Evolutionary conservation across 139 green algal species (phyloP).

Genomic region (Chlamydomonas schloesseri): DNA sequence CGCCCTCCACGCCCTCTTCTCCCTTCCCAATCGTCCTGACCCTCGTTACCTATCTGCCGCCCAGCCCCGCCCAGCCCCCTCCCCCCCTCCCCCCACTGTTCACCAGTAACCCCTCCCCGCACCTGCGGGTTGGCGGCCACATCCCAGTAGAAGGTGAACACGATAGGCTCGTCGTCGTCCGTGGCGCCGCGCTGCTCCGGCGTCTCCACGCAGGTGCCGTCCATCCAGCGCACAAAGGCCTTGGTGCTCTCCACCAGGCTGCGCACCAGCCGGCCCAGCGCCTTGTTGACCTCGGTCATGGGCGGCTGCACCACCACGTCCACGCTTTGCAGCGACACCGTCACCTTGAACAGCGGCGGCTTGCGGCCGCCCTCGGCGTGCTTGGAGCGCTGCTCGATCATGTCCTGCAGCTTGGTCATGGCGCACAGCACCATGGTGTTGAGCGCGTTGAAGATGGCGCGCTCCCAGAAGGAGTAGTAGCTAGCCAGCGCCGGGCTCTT

Average conservation of each 20-base stretch:
- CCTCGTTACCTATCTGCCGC: too few species aligned
- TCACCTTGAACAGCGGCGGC: constrained; percentile 77
- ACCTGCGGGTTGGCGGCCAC: constrained; percentile 77
- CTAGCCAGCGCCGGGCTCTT: constrained; percentile 74
- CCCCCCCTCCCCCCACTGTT: neutral
- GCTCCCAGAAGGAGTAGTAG: constrained; percentile 94
- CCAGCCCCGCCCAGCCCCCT: too few species aligned
- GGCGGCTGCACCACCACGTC: constrained; percentile 89
- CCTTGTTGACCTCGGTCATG: constrained; percentile 82
- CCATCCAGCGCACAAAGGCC: constrained; percentile 93
- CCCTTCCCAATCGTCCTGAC: neutral
- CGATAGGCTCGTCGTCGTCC: constrained; percentile 84
- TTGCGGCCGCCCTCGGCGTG: neutral
- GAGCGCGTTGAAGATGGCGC: constrained; percentile 86
- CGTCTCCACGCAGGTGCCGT: constrained; percentile 90
- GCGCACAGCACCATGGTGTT: constrained; percentile 79
- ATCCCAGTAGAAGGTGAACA: constrained; percentile 89
- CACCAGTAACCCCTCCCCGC: neutral
- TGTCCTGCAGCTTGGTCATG: constrained; percentile 72
- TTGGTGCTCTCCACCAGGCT: constrained; percentile 81
- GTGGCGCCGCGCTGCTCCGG: constrained; percentile 68
- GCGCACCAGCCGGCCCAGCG: constrained; percentile 72
- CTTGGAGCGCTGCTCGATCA: constrained; percentile 21
- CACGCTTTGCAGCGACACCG: constrained; percentile 70
- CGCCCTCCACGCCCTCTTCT: too few species aligned